A percentile compares a stretch with the other conserved stretches of the same genome.
Evolutionary conservation across 371 early-diverging fungal species (phyloP).

Genomic region (Choanephora cucurbitarum): DNA sequence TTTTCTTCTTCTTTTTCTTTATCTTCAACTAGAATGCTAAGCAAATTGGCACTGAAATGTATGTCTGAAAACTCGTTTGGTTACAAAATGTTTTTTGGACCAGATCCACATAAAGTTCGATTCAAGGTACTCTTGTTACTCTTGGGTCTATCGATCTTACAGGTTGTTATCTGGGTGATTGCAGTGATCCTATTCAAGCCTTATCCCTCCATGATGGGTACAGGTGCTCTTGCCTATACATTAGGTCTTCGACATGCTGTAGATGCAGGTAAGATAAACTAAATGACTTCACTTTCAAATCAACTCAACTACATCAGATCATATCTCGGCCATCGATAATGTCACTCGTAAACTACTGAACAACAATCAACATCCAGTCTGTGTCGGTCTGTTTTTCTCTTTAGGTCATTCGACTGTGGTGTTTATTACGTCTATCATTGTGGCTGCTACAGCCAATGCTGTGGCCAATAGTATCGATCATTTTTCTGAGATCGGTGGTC

Average conservation of each 20-base stretch:
- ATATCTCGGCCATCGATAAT: slow-evolving; percentile 77
- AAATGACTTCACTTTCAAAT: neutral
- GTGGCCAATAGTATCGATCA: slow-evolving; percentile 48
- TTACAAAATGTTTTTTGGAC: slow-evolving; percentile 41
- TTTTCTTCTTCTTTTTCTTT: no score
- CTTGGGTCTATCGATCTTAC: slow-evolving; percentile 31
- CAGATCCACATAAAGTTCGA: slow-evolving; percentile 38
- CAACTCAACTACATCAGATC: slow-evolving; percentile 37
- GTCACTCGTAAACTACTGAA: slow-evolving; percentile 65
- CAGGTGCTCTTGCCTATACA: slow-evolving; percentile 61
- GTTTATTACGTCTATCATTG: slow-evolving; percentile 52
- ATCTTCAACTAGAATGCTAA: slow-evolving; percentile 1
- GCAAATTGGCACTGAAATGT: slow-evolving; percentile 22
- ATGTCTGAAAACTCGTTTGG: slow-evolving; percentile 30
- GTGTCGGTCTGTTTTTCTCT: slow-evolving; percentile 69
- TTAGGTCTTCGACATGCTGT: slow-evolving; percentile 72
- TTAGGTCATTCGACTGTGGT: slow-evolving; percentile 74
- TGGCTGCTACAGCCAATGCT: slow-evolving; percentile 54
- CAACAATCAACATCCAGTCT: slow-evolving; percentile 47
- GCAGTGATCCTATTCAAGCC: slow-evolving; percentile 34
- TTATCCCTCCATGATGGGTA: slow-evolving; percentile 51
- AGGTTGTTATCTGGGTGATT: slow-evolving; percentile 50
- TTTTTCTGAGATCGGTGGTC: slow-evolving; percentile 53
- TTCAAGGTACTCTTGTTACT: slow-evolving; percentile 32
- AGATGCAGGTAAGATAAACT: slow-evolving; percentile 59